phyloP scores from a whole-genome alignment of 352 stramenopile genomes.

The Phytopythium ostracodes region DNA sequence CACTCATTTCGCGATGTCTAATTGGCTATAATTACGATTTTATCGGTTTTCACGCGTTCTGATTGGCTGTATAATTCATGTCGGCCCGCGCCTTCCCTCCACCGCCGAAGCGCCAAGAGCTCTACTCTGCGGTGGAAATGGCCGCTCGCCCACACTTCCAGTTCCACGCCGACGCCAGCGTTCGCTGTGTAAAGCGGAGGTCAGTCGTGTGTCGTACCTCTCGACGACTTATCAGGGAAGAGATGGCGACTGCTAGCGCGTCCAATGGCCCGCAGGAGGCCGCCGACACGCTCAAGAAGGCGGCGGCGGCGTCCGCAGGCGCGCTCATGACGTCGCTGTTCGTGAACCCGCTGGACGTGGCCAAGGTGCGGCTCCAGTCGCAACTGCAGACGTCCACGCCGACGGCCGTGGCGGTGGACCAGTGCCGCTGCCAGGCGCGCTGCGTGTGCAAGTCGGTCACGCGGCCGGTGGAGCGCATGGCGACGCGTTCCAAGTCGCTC shows the following conservation, averaged over 20 bases:
- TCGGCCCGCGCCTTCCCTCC: slow-evolving; percentile 3
- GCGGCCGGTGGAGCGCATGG: slow-evolving; percentile 42
- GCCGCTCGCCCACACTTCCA: background rate
- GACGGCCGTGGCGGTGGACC: slow-evolving; percentile 20
- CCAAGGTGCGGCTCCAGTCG: slow-evolving; percentile 77
- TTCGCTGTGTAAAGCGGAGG: background rate
- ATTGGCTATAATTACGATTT: slow-evolving; percentile 18
- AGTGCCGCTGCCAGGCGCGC: slow-evolving; percentile 42
- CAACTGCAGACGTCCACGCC: slow-evolving; percentile 37
- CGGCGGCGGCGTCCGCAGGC: slow-evolving; percentile 54
- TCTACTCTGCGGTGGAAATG: background rate
- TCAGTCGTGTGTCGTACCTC: background rate
- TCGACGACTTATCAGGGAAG: background rate
- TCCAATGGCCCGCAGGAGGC: slow-evolving; percentile 6
- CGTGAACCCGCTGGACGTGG: slow-evolving; percentile 78
- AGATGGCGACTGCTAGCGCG: slow-evolving; percentile 5
- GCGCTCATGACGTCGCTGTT: slow-evolving; percentile 81
- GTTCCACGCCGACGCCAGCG: background rate
- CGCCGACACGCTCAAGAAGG: slow-evolving; percentile 62
- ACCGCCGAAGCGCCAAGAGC: slow-evolving; percentile 10
- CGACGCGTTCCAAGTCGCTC: slow-evolving; percentile 45
- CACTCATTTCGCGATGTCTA: background rate
- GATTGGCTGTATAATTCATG: slow-evolving; percentile 26
- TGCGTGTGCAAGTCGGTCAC: slow-evolving; percentile 55
- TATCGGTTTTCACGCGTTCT: background rate